Evolutionary conservation across 1,284 basidiomycete genomes (phyloP), one percentile per base, ranked within the genome.

Genomic region (Abortiporus biennis): DNA sequence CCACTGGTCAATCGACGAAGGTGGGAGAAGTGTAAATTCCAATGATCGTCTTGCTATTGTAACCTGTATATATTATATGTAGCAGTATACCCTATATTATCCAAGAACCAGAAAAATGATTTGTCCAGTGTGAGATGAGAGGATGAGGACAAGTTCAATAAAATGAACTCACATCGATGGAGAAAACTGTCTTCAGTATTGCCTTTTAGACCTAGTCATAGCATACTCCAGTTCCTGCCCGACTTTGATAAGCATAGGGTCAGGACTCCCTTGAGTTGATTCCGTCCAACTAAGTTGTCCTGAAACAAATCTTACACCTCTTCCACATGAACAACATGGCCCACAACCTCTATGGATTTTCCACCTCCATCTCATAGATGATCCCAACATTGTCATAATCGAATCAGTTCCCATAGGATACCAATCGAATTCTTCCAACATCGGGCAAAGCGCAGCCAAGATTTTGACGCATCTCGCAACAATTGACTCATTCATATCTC

Each of bases 1-100:
- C 56, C 15, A 60, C 47, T 0, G 53, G 47, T 23, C 54, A 51
- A 35, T 32, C 54, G 17, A 50, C 48, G 41, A 51, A 53, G 42
- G 44, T 57, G 16, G 51, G 42, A 6, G 50, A 54, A 45, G 37
- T 56, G 22, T 54, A 43, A 36, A 35, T 20, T 32, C 2, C 17
- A 9, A 29, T 8, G 27, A 29, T 9, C 8, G 8, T n/a, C n/a
- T 29, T 29, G 27, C n/a, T 8, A 29, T 29, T n/a, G n/a, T 29
- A 29, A 8, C 27, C 27, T 29, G 8, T 29, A 22, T 40, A 25
- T 33, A 30, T n/a, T 41, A 37, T 21, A 21, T 32, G 27, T 27
- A 44, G 15, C 36, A n/a, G n/a, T n/a, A n/a, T n/a, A 30, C n/a
- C 27, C 9, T 29, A 15, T 11, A 19, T n/a, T 34, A 13, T 8